phyloP scores from a whole-genome alignment of 164 flowering plant genomes.

The Santalum album region DNA sequence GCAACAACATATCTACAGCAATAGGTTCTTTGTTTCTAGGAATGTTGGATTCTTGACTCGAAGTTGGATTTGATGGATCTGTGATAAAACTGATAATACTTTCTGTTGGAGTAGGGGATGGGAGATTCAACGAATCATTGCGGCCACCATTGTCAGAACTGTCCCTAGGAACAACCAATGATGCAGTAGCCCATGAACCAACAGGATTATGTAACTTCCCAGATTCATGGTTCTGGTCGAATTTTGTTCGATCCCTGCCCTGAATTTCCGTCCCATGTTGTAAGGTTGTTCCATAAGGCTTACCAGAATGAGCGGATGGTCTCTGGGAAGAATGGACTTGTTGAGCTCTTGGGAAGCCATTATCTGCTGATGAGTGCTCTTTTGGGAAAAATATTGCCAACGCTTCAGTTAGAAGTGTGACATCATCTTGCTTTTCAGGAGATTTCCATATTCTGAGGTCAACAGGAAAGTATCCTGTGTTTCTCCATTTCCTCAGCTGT shows the following conservation, averaged over 20 bases:
- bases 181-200: constrained; percentile 15
- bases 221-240: constrained; percentile 20
- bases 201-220: constrained; percentile 14
- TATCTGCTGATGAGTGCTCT: constrained; percentile 17
- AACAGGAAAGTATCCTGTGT: constrained; percentile 75
- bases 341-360: constrained; percentile 20
- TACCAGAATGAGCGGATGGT: constrained; percentile 22
- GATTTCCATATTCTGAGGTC: constrained; percentile 67
- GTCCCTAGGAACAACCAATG: constrained; percentile 26
- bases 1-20: neutral
- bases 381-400: constrained; percentile 49
- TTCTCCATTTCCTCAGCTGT: constrained; percentile 92
- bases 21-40: constrained; percentile 1
- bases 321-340: constrained; percentile 15
- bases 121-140: constrained; percentile 32
- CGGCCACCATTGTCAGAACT: constrained; percentile 14
- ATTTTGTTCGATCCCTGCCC: constrained; percentile 20
- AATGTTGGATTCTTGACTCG: constrained; percentile 7
- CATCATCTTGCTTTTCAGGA: constrained; percentile 48
- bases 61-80: constrained; percentile 6
- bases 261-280: constrained; percentile 19
- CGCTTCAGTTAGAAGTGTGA: constrained; percentile 60
- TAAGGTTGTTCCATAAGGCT: constrained; percentile 16
- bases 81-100: constrained; percentile 12
- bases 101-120: constrained; percentile 56